Percentiles rank a stretch among this genome's conserved stretches.
phyloP scores from a whole-genome alignment of 345 rosid species.

The Clausena lansium region DNA sequence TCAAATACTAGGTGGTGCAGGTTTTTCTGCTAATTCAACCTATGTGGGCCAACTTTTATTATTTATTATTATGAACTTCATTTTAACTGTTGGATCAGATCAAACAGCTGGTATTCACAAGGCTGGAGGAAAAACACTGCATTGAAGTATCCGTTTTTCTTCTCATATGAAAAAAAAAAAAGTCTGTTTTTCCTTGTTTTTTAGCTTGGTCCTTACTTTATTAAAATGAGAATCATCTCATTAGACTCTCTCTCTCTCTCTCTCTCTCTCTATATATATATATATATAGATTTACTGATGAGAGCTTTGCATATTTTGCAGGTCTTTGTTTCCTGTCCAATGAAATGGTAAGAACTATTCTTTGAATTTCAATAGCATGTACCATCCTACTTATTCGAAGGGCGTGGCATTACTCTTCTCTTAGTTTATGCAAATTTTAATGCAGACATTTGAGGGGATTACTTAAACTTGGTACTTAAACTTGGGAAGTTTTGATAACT shows the following conservation, averaged over 20 bases:
- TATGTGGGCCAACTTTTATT: not conserved
- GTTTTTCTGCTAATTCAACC: not conserved
- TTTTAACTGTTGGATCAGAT: not conserved
- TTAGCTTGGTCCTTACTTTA: too few species aligned
- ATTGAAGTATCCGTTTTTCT: too few species aligned
- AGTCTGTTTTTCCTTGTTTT: too few species aligned
- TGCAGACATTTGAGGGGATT: not conserved
- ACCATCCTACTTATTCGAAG: not conserved
- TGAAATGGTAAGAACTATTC: conserved; percentile 67
- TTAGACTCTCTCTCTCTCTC: too few species aligned
- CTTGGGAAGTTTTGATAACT: conserved; percentile 15
- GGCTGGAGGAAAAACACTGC: not conserved
- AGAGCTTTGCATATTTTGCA: conserved; percentile 32
- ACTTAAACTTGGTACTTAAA: not conserved
- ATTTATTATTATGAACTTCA: not conserved
- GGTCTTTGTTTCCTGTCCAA: conserved; percentile 94
- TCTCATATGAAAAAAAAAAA: too few species aligned
- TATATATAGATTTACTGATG: conserved; percentile 4
- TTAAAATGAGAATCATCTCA: too few species aligned
- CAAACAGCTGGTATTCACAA: not conserved
- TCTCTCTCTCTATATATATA: too few species aligned
- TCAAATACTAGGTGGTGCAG: not conserved
- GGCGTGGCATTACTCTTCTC: not conserved
- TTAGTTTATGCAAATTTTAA: not conserved
- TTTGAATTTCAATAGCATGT: not conserved